Percentiles rank a stretch among this genome's conserved stretches.
Conservation (phyloP, 2,329 filamentous ascomycete genomes). For the Phaeosphaeria sp. region DNA sequence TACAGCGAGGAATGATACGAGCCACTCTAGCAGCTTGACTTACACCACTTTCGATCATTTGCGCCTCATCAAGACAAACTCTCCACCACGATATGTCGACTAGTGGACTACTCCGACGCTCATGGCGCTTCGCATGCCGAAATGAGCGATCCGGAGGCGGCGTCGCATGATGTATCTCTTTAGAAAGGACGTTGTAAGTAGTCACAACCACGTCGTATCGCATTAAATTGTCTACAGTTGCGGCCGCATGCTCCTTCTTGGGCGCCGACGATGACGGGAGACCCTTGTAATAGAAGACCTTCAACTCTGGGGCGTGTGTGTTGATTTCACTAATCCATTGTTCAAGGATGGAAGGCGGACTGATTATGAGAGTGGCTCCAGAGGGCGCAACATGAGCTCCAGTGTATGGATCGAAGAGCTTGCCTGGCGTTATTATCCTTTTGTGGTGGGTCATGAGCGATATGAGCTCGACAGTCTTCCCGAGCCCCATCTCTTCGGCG, state of each 20-base stretch:
- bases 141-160: slow-evolving; percentile 75
- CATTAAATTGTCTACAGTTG: slow-evolving; percentile 56
- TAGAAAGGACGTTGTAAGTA: slow-evolving; percentile 73
- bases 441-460: slow-evolving; percentile 71
- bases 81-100: slow-evolving; percentile 89
- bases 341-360: slow-evolving; percentile 65
- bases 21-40: slow-evolving; percentile 84
- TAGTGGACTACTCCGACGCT: slow-evolving; percentile 75
- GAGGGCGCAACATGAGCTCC: slow-evolving; percentile 58
- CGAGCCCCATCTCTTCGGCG: slow-evolving; percentile 83
- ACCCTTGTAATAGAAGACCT: slow-evolving; percentile 64
- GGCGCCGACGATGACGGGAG: slow-evolving; percentile 43
- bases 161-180: slow-evolving; percentile 79
- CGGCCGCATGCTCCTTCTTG: slow-evolving; percentile 43
- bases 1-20: slow-evolving; percentile 77
- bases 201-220: slow-evolving; percentile 66
- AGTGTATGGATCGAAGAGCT: slow-evolving; percentile 50
- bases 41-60: slow-evolving; percentile 92
- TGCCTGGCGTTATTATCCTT: slow-evolving; percentile 37
- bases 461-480: slow-evolving; percentile 80
- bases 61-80: slow-evolving; percentile 75
- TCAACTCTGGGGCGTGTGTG: slow-evolving; percentile 63
- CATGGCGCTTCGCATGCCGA: slow-evolving; percentile 68
- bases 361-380: slow-evolving; percentile 68
- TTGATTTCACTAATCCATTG: slow-evolving; percentile 69